Conservation (phyloP, 108 stramenopile species). For the Nannochloropsis salina region DNA sequence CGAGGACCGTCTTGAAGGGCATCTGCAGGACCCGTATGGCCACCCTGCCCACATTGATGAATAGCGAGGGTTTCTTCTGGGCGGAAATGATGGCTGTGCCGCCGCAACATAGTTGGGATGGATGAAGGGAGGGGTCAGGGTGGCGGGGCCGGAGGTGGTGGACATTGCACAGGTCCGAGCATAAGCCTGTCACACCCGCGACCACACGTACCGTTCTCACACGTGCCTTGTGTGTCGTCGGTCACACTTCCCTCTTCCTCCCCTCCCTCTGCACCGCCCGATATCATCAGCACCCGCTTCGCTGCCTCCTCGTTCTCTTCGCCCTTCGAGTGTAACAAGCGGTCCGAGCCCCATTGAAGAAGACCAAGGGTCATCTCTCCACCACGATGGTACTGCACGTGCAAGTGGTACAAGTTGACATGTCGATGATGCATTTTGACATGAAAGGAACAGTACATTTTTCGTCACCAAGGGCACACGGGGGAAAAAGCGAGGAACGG, state of each 20-base stretch:
- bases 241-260: not conserved
- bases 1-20: not conserved
- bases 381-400: not conserved
- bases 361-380: not conserved
- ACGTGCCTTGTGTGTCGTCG: not conserved
- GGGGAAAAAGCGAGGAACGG: no score
- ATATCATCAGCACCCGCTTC: constrained; percentile 4
- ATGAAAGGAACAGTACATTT: no score
- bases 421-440: no score
- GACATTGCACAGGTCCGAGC: no score
- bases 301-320: not conserved
- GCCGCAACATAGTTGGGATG: no score
- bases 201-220: no score
- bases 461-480: no score
- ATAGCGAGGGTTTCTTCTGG: not conserved
- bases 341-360: not conserved
- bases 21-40: not conserved
- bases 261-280: not conserved
- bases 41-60: not conserved
- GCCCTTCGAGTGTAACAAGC: not conserved
- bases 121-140: no score
- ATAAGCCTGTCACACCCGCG: no score
- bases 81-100: no score
- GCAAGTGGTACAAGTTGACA: no score
- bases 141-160: no score